Conservation (phyloP, 176 grass and related monocot species). For the Canna indica region DNA sequence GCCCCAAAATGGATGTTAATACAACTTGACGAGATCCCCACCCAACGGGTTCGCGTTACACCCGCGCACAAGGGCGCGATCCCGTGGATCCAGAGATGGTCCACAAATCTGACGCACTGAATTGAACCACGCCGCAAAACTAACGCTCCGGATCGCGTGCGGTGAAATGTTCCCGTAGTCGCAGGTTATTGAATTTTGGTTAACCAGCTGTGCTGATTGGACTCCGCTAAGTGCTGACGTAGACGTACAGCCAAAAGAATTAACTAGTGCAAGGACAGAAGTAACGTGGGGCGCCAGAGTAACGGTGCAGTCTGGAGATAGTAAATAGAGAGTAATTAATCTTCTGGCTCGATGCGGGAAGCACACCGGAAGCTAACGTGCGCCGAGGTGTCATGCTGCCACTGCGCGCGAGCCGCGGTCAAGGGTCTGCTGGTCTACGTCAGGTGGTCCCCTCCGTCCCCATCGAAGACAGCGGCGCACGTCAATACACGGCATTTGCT, state of each 20-base stretch:
- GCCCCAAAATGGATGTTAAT: background rate
- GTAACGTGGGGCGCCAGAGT: too few species aligned
- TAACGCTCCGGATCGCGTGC: background rate
- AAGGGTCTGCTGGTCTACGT: too few species aligned
- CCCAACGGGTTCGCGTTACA: background rate
- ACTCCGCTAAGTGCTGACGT: too few species aligned
- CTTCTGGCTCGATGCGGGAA: too few species aligned
- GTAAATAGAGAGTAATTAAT: too few species aligned
- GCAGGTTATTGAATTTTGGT: background rate
- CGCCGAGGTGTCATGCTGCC: too few species aligned
- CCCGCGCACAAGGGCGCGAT: background rate
- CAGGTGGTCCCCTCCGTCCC: too few species aligned
- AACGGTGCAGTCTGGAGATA: too few species aligned
- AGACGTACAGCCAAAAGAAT: too few species aligned
- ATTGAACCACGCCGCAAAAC: background rate
- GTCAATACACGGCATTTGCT: background rate
- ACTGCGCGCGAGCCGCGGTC: too few species aligned
- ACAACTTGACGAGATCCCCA: background rate
- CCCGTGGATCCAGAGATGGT: background rate
- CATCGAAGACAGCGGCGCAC: background rate
- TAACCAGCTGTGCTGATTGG: background rate
- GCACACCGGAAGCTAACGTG: too few species aligned
- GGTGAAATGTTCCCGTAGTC: background rate
- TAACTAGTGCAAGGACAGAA: too few species aligned
- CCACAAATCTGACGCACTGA: background rate